Evolutionary conservation across 2,329 filamentous ascomycete genomes (phyloP).

Genomic region (Ambrosiella xylebori): DNA sequence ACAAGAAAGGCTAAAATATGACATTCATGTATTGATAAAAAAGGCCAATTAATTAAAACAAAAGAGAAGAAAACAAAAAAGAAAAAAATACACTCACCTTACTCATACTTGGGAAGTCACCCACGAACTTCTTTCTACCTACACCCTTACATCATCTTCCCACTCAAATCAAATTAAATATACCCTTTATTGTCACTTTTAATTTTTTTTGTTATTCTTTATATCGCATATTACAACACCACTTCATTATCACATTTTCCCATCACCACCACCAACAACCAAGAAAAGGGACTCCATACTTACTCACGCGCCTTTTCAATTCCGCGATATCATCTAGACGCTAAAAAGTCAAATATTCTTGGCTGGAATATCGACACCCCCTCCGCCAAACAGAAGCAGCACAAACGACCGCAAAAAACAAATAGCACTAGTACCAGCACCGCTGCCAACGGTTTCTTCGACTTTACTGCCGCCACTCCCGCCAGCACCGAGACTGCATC

Average conservation of each 20-base stretch:
- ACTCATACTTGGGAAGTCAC: background rate
- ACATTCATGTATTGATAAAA: background rate
- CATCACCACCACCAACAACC: background rate
- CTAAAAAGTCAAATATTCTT: no score
- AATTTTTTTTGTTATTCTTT: background rate
- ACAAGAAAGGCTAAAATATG: background rate
- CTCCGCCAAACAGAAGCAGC: background rate
- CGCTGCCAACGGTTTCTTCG: background rate
- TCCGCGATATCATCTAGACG: no score
- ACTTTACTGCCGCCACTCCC: background rate
- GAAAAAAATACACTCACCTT: background rate
- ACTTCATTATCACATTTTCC: background rate
- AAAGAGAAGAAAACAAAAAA: background rate
- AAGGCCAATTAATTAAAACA: background rate
- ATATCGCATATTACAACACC: background rate
- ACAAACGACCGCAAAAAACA: background rate
- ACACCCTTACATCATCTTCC: constrained; percentile 1
- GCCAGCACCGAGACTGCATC: constrained; percentile 17
- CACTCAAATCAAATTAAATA: background rate
- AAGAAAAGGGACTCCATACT: background rate
- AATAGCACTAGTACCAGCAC: background rate
- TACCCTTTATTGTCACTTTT: background rate
- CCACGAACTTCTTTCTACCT: background rate
- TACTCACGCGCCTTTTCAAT: background rate
- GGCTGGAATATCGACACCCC: background rate